Evolutionary conservation across 495 filamentous ascomycete genomes (phyloP).

Genomic region (Geoglossum glabrum): DNA sequence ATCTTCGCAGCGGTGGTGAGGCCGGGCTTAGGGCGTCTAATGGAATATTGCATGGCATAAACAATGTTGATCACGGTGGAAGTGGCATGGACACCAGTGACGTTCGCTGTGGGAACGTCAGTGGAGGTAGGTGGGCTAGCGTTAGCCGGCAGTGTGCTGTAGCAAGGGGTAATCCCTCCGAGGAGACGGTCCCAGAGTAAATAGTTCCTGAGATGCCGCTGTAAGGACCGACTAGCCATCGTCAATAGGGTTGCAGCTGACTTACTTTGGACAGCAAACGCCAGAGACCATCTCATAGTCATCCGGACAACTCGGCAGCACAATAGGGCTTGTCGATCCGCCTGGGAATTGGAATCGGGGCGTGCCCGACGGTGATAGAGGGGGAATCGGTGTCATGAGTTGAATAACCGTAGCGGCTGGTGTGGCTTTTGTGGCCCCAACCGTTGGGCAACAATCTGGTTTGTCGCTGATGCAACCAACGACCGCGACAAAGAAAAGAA

Average conservation of each 20-base stretch:
- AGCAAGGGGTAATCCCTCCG: neutral
- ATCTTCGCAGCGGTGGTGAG: neutral
- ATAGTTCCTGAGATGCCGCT: neutral
- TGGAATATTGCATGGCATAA: neutral
- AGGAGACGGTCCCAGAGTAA: neutral
- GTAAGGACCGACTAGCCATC: too few relatives aligned
- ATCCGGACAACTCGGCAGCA: neutral
- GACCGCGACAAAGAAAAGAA: too few relatives aligned
- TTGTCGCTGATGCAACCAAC: neutral
- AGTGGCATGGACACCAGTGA: neutral
- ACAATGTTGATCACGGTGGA: neutral
- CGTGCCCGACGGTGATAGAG: neutral
- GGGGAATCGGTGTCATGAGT: neutral
- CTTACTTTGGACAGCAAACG: too few relatives aligned
- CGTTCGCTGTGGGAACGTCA: neutral
- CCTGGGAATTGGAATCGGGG: neutral
- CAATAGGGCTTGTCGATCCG: neutral
- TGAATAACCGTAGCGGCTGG: neutral
- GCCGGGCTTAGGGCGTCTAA: neutral
- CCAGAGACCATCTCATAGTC: neutral
- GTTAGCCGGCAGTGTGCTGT: neutral
- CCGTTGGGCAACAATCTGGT: neutral
- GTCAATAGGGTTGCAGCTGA: too few relatives aligned
- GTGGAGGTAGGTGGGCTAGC: neutral
- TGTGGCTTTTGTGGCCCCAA: neutral